Percentiles rank a stretch among this genome's conserved stretches.
These are phyloP conservation scores for Musa schizocarpa DNA, from an alignment of 176 grass and related monocot species.

Conservation along the genomic window DNA sequence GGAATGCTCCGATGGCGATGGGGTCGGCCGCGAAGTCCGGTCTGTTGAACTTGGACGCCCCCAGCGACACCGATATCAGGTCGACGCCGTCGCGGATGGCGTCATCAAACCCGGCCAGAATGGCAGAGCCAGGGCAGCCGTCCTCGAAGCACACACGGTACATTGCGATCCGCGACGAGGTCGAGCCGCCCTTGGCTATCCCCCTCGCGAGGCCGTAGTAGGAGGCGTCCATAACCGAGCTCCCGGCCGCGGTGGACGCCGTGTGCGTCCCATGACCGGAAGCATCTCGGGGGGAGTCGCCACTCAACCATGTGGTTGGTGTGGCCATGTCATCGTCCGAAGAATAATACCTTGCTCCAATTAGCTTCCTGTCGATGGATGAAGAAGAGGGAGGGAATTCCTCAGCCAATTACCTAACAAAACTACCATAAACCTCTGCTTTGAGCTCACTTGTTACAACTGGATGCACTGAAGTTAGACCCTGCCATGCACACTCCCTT, in stretches of 20 bases:
- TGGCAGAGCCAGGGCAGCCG: slow-evolving; percentile 63
- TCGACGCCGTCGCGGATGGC: slow-evolving; percentile 66
- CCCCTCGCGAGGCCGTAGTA: slow-evolving; percentile 73
- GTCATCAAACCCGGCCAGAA: slow-evolving; percentile 82
- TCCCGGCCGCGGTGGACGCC: slow-evolving; percentile 64
- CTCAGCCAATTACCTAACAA: neutral
- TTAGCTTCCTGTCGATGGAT: slow-evolving; percentile 51
- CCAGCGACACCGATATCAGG: slow-evolving; percentile 52
- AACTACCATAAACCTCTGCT: too few relatives aligned
- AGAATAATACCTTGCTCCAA: slow-evolving; percentile 77
- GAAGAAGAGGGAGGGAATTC: neutral
- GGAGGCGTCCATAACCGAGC: slow-evolving; percentile 33
- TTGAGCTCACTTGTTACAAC: slow-evolving; percentile 52
- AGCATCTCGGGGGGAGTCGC: slow-evolving; percentile 39
- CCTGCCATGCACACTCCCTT: slow-evolving; percentile 75
- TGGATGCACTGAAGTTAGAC: slow-evolving; percentile 48
- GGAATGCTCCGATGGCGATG: slow-evolving; percentile 75
- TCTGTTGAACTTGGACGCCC: slow-evolving; percentile 27
- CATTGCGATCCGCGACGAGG: slow-evolving; percentile 48
- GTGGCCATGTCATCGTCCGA: neutral
- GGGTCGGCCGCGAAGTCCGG: slow-evolving; percentile 60
- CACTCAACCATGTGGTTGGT: neutral
- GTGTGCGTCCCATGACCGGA: slow-evolving; percentile 83
- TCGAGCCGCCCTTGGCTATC: slow-evolving; percentile 53
- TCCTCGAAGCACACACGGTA: slow-evolving; percentile 53